A percentile compares a stretch with the other conserved stretches of the same genome.
These are phyloP conservation scores for Papiliotrema flavescens DNA, from an alignment of 1,284 basidiomycete genomes.

Conservation along the genomic window DNA sequence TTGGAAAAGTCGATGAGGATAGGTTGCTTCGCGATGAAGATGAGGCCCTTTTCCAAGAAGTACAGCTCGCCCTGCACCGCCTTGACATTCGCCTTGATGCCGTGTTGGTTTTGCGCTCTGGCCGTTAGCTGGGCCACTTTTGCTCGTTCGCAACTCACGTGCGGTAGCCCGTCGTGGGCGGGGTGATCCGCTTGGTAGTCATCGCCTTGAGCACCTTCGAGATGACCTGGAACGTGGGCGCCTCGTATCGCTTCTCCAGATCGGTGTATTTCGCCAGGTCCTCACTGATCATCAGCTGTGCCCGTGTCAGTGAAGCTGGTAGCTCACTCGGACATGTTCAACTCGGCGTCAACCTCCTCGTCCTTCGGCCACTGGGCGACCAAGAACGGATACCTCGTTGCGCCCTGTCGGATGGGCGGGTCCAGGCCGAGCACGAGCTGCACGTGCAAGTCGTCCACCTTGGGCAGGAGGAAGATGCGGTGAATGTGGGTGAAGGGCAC, in stretches of 20 bases:
- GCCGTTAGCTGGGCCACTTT: slow-evolving; percentile 3
- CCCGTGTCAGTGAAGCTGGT: background rate
- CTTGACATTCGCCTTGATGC: slow-evolving; percentile 94
- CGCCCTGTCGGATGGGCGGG: slow-evolving; percentile 94
- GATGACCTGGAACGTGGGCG: slow-evolving; percentile 92
- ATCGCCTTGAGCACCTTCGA: slow-evolving; percentile 91
- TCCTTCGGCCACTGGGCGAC: slow-evolving; percentile 97
- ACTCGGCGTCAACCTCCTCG: slow-evolving; percentile 93
- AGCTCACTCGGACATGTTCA: slow-evolving; percentile 85
- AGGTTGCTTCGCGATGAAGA: slow-evolving; percentile 97
- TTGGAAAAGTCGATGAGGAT: slow-evolving; percentile 87
- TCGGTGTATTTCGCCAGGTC: slow-evolving; percentile 53
- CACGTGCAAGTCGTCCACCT: slow-evolving; percentile 89
- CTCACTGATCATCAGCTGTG: slow-evolving; percentile 26
- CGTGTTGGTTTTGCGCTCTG: slow-evolving; percentile 53
- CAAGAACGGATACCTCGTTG: slow-evolving; percentile 95
- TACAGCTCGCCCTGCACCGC: slow-evolving; percentile 96
- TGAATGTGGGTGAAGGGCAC: slow-evolving; percentile 88
- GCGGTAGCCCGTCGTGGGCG: slow-evolving; percentile 68
- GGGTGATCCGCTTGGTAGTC: slow-evolving; percentile 84
- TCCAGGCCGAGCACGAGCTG: slow-evolving; percentile 88
- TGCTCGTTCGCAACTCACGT: slow-evolving; percentile 54
- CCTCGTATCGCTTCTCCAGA: slow-evolving; percentile 60
- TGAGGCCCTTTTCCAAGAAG: slow-evolving; percentile 94
- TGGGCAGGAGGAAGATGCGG: slow-evolving; percentile 87